Conservation (phyloP, 208 protist genomes). For the Leishmania lainsoni region DNA sequence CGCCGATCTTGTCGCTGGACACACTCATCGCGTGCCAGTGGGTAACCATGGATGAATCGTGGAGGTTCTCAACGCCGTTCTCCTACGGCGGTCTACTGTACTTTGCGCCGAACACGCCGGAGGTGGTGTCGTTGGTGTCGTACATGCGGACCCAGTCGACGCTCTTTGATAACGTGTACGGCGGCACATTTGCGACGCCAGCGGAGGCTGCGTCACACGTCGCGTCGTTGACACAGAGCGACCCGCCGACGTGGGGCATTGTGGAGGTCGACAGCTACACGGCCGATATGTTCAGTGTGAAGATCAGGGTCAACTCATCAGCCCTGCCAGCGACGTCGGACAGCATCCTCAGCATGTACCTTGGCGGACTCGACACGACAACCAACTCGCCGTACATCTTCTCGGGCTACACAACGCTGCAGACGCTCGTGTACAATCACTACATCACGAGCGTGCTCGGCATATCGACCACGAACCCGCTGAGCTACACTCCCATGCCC, state of each 20-base stretch:
- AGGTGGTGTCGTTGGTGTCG: constrained; percentile 36
- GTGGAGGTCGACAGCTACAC: constrained; percentile 21
- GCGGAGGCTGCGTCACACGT: constrained; percentile 17
- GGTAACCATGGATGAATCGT: constrained; percentile 28
- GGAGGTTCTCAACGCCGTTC: constrained; percentile 11
- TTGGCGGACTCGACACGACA: constrained; percentile 12
- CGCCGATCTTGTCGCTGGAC: constrained; percentile 41
- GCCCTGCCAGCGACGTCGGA: constrained; percentile 20
- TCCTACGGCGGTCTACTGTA: constrained; percentile 45
- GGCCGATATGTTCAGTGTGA: constrained; percentile 16
- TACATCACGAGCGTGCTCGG: constrained; percentile 14
- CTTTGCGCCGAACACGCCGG: constrained; percentile 43
- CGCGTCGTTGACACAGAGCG: background rate
- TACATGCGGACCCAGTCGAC: constrained; percentile 26
- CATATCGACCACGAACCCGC: background rate
- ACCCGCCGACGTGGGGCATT: constrained; percentile 26
- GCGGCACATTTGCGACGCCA: constrained; percentile 29
- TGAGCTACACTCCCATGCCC: constrained; percentile 32
- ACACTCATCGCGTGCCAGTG: constrained; percentile 58
- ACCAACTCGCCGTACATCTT: constrained; percentile 22
- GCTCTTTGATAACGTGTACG: constrained; percentile 52
- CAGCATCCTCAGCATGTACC: constrained; percentile 9
- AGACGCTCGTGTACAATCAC: constrained; percentile 35
- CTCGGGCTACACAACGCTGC: constrained; percentile 40
- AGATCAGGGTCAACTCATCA: constrained; percentile 33